Evolutionary conservation across 345 rosid species (phyloP), one percentile per base, ranked within the genome.

Genomic region (Lepidium sativum): DNA sequence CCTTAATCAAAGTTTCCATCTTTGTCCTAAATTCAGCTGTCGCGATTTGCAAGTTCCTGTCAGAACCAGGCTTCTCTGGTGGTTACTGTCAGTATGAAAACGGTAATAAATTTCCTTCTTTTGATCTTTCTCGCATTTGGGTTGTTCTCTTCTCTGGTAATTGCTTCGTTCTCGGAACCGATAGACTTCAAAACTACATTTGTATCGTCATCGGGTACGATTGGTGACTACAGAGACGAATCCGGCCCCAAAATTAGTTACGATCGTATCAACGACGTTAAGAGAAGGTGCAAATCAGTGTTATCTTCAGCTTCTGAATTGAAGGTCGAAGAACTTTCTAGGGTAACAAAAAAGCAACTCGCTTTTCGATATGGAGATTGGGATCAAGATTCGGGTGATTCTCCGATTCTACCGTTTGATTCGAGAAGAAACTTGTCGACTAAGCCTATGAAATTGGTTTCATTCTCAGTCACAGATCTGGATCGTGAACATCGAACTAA

Each of bases 361-460:
- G 31, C 17, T 59, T 81, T 91, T 29, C 66, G 61, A 29, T 68
- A 83, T 78, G 96, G 98, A 49, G 92, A 88, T 75, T 91, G 98
- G 98, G 34, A 20, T 11, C 90, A 91, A 73, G 86, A 77, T 21
- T 38, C 44, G 0, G 88, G 84, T 16, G 68, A 75, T 62, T 75
- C 88, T 65, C 96, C 96, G 16, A 76, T 88, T 45, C 54, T 91
- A 70, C 98, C 98, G 1, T 86, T 82, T 69, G 79, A 83, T 67
- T 80, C 83, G 43, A 44, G 70, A 0, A 8, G 0, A 15, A 72
- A 76, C 27, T 62, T 40, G 0, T 71, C 79, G 1, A 37, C 16
- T 8, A 65, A 61, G 55, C 85, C 92, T 23, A 25, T 78, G 57
- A 83, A 77, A 40, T 63, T 86, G 47, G 88, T 58, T 48, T 84